Percentiles rank a stretch among this genome's conserved stretches.
These are phyloP conservation scores for Taxillus chinensis DNA, from an alignment of 164 flowering plant genomes.

Conservation along the genomic window DNA sequence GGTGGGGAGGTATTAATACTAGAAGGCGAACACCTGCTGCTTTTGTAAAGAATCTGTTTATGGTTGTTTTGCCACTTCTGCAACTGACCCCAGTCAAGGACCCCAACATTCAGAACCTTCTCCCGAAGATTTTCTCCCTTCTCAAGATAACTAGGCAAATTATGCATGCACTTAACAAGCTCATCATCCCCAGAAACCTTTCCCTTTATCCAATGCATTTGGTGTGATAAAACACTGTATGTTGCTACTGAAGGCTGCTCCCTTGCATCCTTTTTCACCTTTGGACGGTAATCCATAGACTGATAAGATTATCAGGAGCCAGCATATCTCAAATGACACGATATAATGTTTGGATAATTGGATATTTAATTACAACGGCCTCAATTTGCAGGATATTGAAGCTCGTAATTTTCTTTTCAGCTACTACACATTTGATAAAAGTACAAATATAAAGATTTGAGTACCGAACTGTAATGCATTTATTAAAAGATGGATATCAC, in stretches of 20 bases:
- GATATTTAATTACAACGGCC: too few species aligned
- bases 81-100: constrained; percentile 2
- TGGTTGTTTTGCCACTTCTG: constrained; percentile 1
- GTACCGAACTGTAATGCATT: too few species aligned
- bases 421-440: too few species aligned
- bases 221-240: not conserved
- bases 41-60: not conserved
- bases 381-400: too few species aligned
- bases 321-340: too few species aligned
- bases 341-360: too few species aligned
- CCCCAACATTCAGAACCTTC: constrained; percentile 3
- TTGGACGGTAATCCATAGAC: not conserved
- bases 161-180: constrained; percentile 4
- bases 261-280: not conserved
- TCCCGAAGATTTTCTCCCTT: not conserved
- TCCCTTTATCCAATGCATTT: not conserved
- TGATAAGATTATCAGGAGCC: not conserved
- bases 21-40: constrained; percentile 19
- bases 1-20: constrained; percentile 24
- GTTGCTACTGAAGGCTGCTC: not conserved
- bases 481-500: too few species aligned
- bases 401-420: too few species aligned
- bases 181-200: not conserved
- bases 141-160: constrained; percentile 1
- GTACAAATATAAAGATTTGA: too few species aligned